A percentile compares a stretch with the other conserved stretches of the same genome.
Conservation (phyloP, 257 asterid genomes). For the Avicennia marina region DNA sequence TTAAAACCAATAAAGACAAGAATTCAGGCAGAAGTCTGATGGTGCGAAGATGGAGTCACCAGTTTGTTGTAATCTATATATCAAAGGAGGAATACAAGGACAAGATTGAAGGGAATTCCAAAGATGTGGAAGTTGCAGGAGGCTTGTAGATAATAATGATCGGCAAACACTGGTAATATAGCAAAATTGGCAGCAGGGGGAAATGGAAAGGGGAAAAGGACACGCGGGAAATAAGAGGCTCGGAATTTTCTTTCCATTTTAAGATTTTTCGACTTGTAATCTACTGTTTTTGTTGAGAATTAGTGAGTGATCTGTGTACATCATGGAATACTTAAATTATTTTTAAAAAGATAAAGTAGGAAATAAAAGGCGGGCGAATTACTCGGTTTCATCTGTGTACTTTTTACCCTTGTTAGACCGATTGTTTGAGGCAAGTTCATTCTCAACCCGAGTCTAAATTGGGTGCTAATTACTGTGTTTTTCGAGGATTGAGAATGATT, state of each 20-base stretch:
- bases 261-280: slow-evolving; percentile 18
- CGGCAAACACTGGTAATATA: slow-evolving; percentile 18
- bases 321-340: slow-evolving; percentile 25
- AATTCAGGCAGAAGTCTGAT: slow-evolving; percentile 38
- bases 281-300: slow-evolving; percentile 13
- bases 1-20: slow-evolving; percentile 57
- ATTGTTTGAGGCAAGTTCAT: neutral
- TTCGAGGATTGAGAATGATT: no score
- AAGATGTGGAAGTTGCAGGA: slow-evolving; percentile 3
- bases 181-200: slow-evolving; percentile 19
- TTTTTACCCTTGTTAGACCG: neutral
- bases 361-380: slow-evolving; percentile 27
- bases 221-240: slow-evolving; percentile 10
- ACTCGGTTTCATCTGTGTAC: neutral
- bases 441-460: no score
- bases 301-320: slow-evolving; percentile 24
- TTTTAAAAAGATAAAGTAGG: slow-evolving; percentile 10
- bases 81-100: neutral
- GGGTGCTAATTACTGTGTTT: no score
- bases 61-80: slow-evolving; percentile 22
- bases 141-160: slow-evolving; percentile 35
- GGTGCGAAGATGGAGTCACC: neutral
- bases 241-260: neutral
- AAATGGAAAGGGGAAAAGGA: slow-evolving; percentile 18
- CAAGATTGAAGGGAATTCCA: neutral